Evolutionary conservation across 2,329 filamentous ascomycete genomes (phyloP).

Genomic region (Trichoderma atrobrunneum): DNA sequence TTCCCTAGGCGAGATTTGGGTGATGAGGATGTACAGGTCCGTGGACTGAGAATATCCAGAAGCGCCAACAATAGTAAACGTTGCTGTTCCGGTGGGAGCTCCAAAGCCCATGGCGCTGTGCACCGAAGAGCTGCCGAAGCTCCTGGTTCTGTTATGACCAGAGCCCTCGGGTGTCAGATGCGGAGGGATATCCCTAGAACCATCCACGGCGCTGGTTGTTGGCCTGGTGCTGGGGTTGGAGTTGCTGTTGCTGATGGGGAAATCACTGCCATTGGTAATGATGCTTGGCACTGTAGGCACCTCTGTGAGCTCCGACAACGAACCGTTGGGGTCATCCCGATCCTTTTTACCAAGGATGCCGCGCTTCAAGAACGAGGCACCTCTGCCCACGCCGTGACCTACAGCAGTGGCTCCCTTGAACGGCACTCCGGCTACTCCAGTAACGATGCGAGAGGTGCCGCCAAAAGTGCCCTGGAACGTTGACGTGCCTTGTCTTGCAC

Average conservation of each 20-base stretch:
- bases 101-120: conserved; percentile 58
- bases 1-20: conserved; percentile 62
- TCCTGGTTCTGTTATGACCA: conserved; percentile 53
- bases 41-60: conserved; percentile 71
- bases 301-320: conserved; percentile 41
- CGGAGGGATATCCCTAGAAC: neutral
- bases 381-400: conserved; percentile 79
- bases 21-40: conserved; percentile 75
- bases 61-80: conserved; percentile 76
- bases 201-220: conserved; percentile 36
- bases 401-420: conserved; percentile 85
- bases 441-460: conserved; percentile 82
- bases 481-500: conserved; percentile 82
- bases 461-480: conserved; percentile 91
- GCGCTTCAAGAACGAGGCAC: conserved; percentile 84
- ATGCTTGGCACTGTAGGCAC: conserved; percentile 32
- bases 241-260: conserved; percentile 24
- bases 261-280: conserved; percentile 34
- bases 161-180: conserved; percentile 2
- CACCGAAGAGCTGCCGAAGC: conserved; percentile 63
- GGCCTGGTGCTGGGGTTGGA: conserved; percentile 41
- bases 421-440: conserved; percentile 77
- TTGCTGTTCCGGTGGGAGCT: conserved; percentile 69
- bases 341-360: conserved; percentile 75
- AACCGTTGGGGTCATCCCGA: conserved; percentile 52